Base-by-base conservation (phyloP, 2,329 filamentous ascomycete genomes). In the Aspergillus intermedius region DNA sequence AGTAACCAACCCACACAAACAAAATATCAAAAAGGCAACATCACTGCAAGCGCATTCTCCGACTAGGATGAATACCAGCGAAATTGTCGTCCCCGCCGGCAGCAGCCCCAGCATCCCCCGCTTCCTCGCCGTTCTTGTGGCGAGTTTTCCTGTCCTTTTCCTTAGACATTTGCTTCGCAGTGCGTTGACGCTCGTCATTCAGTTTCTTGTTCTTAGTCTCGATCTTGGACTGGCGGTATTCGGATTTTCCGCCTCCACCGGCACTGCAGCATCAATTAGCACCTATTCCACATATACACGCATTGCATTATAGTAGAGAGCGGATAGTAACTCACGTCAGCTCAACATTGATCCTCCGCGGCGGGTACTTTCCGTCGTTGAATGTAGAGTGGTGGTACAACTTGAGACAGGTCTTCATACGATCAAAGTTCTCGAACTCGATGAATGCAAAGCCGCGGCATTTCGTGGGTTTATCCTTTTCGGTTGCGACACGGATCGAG, bases 341-440 rank as follows among this genome's bases (percentile, higher is more conserved):
- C 72, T 96, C 91, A 22, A 96, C 87, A 65, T 95, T 96, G 61
- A 97, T 94, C 70, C 84, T 87, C 59, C 91, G 77, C 45, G 83
- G 73, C 1, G 70, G 68, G 28, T 68, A 74, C 60, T 73, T 74
- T 34, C 74, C 74, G 46, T 79, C 77, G 50, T 81, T 74, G 65
- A 96, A 94, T 54, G 78, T 78, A 51, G 82, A 86, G 72, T 96
- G 91, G 72, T 97, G 91, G 72, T 91, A 91, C 55, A 89, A 82
- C 69, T 91, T 88, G 52, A 97, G 77, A 64, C 89, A 95, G 28
- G 88, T 93, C 76, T 94, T 87, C 89, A 95, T 94, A 64, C 86
- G 82, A 70, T 91, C 87, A 71, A 84, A 94, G 57, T 83, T 79
- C 55, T 83, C 83, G 65, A 96, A 97, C 69, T 97, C 91, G 59